A percentile compares a stretch with the other conserved stretches of the same genome.
Conservation (phyloP, 1,139 yeast species). For the Protomyces lactucae-debilis region DNA sequence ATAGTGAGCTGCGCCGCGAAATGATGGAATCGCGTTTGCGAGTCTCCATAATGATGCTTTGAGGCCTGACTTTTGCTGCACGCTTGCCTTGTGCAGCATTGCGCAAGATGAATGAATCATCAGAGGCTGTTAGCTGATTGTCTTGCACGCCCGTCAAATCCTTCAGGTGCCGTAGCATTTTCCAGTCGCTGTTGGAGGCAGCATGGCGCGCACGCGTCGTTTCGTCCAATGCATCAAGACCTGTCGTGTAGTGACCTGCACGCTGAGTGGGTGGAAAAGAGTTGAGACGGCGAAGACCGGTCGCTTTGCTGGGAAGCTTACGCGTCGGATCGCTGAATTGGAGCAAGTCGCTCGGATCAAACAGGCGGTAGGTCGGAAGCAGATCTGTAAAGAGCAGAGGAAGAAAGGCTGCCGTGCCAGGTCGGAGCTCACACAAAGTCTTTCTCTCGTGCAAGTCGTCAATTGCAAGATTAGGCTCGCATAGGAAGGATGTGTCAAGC, state of each 20-base stretch:
- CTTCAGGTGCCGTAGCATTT: conserved; percentile 50
- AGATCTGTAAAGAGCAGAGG: conserved; percentile 58
- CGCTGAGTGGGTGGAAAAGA: conserved; percentile 40
- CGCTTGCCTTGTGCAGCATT: conserved; percentile 42
- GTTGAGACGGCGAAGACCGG: conserved; percentile 38
- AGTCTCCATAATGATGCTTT: conserved; percentile 16
- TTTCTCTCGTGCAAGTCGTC: conserved; percentile 44
- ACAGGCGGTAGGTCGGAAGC: conserved; percentile 51
- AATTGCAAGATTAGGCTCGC: conserved; percentile 45
- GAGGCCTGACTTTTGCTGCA: conserved; percentile 4
- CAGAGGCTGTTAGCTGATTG: conserved; percentile 41
- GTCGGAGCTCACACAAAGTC: conserved; percentile 46
- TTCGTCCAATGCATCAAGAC: conserved; percentile 40
- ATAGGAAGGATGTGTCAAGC: conserved; percentile 44
- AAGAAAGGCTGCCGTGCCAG: conserved; percentile 54
- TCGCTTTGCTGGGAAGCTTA: background rate
- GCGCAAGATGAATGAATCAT: conserved; percentile 51
- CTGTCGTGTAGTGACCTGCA: conserved; percentile 39
- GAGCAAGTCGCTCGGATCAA: conserved; percentile 37
- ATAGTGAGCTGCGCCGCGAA: conserved; percentile 16
- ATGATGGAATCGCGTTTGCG: conserved; percentile 13
- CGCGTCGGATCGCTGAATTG: conserved; percentile 28
- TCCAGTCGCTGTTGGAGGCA: conserved; percentile 44
- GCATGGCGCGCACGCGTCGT: conserved; percentile 42
- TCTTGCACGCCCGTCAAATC: conserved; percentile 59